Percentiles rank a stretch among this genome's conserved stretches.
Conservation (phyloP, 352 stramenopile species). For the Pythium phragmitis region DNA sequence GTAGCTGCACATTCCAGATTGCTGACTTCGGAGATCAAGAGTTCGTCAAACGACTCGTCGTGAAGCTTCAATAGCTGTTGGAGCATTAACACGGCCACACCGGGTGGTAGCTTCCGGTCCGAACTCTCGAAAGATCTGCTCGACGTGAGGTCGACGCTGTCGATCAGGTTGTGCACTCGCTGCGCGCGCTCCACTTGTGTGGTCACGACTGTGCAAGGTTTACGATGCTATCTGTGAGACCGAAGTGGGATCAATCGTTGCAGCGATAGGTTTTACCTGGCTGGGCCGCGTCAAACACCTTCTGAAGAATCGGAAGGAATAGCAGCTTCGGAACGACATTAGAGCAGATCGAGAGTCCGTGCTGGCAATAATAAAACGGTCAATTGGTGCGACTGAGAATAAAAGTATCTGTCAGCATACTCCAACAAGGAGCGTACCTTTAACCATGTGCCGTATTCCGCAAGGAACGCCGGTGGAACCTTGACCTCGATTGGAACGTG, state of each 20-base stretch:
- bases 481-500: constrained; percentile 17
- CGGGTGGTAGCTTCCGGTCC: not conserved
- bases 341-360: constrained; percentile 14
- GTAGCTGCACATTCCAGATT: constrained; percentile 23
- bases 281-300: constrained; percentile 2
- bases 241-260: too few species aligned
- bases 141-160: not conserved
- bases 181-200: constrained; percentile 7
- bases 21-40: constrained; percentile 3
- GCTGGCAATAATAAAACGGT: not conserved
- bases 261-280: not conserved
- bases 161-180: constrained; percentile 13
- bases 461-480: constrained; percentile 4
- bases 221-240: too few species aligned
- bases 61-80: constrained; percentile 2
- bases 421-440: not conserved
- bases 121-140: not conserved
- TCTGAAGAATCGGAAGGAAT: constrained; percentile 5
- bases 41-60: constrained; percentile 14
- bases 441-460: constrained; percentile 13
- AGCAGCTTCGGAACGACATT: constrained; percentile 14
- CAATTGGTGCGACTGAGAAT: too few species aligned
- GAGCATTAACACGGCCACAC: constrained; percentile 4
- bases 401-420: not conserved
- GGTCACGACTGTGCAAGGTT: not conserved